Base-by-base conservation (phyloP, 2,329 filamentous ascomycete species). In the Pyricularia sp. region DNA sequence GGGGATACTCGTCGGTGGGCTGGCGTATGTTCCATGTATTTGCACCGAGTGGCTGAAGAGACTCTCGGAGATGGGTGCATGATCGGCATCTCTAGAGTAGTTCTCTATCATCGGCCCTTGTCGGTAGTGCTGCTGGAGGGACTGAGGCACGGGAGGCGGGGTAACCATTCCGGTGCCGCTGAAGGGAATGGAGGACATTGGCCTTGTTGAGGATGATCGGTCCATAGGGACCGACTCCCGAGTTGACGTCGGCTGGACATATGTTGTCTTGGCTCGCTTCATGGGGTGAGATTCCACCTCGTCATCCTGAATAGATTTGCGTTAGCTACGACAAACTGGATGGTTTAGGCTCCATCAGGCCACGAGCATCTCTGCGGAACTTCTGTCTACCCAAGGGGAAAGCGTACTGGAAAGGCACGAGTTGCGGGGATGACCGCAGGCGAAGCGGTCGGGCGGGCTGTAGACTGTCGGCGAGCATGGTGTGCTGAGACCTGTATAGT, bases 251-350 rank as follows among this genome's bases (percentile, higher is more conserved):
- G 36, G 64, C 50, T 65, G 68, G 20, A 33, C 36, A 10, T 64
- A 65, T 28, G 58, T 65, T 14, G 68, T 69, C 64, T 66, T 69
- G 5, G 68, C 68, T 33, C 68, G 68, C 68, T 69, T 69, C 68
- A 69, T 69, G 20, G 68, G 68, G n/a, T 66, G 68, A 63, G 59
- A 63, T 11, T 63, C 59, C 2, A 30, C 4, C 59, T 63, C 59
- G 6, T 63, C 59, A 14, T 26, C 25, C 59, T 63, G 12, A 3
- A 14, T 25, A 20, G 1, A 28, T 1, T 42, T 28, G 59, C 17
- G 26, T 63, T 20, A 63, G 59, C 14, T 61, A 26, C 6, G 58
- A 12, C 12, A 28, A 26, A 17, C 7, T 17, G 5, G 3, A 61
- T 7, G 10, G n/a, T 55, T 55, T 7, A n/a, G 2, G 20, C 17